Evolutionary conservation across 352 stramenopile genomes (phyloP).

Genomic region (Globisporangium spinosum): DNA sequence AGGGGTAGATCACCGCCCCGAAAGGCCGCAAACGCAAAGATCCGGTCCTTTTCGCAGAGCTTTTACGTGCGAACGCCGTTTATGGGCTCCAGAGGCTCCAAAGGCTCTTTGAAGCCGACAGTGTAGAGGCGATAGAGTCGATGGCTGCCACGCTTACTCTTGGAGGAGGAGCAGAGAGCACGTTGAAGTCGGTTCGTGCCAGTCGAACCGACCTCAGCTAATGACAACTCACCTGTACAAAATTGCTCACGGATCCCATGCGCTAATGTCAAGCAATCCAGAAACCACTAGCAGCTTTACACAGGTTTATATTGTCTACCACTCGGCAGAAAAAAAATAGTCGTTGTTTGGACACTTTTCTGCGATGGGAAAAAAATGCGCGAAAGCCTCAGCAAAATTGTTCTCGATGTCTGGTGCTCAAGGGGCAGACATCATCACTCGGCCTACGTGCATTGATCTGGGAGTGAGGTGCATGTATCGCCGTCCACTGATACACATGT

Average conservation of each 20-base stretch:
- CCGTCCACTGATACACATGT: background rate
- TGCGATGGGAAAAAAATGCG: too few species aligned
- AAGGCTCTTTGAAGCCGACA: background rate
- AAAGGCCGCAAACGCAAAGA: slow-evolving; percentile 1
- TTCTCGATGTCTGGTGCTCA: background rate
- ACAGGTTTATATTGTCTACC: background rate
- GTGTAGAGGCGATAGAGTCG: background rate
- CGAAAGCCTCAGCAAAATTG: too few species aligned
- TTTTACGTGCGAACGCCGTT: background rate
- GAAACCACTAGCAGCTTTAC: background rate
- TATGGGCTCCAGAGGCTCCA: background rate
- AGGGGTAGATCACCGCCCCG: background rate
- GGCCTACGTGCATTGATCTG: too few species aligned
- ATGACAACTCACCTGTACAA: background rate
- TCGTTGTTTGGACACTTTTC: too few species aligned
- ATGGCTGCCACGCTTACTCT: background rate
- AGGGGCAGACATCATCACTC: background rate
- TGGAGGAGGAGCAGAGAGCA: background rate
- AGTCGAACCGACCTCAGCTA: background rate
- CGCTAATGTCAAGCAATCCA: background rate
- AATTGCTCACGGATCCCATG: background rate
- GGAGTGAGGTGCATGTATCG: background rate
- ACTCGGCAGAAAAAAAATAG: background rate
- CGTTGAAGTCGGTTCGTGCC: background rate
- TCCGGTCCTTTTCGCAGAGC: background rate